phyloP scores from a whole-genome alignment of 2,329 filamentous ascomycete genomes.

The Monosporascus sp. region DNA sequence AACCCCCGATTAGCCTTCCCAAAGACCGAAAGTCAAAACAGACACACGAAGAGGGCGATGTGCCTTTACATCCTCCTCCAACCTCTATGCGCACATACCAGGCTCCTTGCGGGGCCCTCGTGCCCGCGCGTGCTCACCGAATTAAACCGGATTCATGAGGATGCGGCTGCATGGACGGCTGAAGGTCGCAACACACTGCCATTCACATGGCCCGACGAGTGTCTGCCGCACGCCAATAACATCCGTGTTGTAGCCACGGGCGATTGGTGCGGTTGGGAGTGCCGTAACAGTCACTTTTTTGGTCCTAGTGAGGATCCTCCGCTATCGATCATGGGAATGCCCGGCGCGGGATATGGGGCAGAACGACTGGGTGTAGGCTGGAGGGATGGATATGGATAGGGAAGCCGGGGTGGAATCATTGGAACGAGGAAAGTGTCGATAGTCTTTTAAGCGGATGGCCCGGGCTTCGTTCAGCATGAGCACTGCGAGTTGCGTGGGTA shows the following conservation, averaged over 20 bases:
- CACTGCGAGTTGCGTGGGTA: no score
- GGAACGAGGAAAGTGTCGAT: neutral
- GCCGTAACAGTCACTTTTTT: conserved; percentile 13
- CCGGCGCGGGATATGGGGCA: conserved; percentile 13
- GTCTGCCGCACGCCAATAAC: conserved; percentile 14
- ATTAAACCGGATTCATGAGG: conserved; percentile 15
- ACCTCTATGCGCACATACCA: conserved; percentile 17
- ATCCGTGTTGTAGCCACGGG: conserved; percentile 8
- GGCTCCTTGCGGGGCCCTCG: conserved; percentile 16
- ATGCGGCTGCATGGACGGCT: conserved; percentile 10
- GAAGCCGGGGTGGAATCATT: neutral
- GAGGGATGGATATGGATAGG: conserved; percentile 3
- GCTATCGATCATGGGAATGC: conserved; percentile 10
- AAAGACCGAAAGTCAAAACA: neutral
- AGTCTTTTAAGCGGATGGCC: no score
- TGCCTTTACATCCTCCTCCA: conserved; percentile 18
- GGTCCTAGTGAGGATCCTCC: neutral
- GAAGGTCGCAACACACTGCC: conserved; percentile 6
- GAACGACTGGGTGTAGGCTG: conserved; percentile 17
- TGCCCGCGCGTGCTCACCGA: conserved; percentile 13
- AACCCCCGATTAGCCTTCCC: neutral
- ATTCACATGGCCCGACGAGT: conserved; percentile 14
- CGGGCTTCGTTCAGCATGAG: no score
- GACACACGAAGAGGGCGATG: conserved; percentile 9
- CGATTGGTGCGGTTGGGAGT: conserved; percentile 25